A percentile compares a stretch with the other conserved stretches of the same genome.
Conservation (phyloP, 1,284 basidiomycete genomes). For the Marasmius tenuissimus region DNA sequence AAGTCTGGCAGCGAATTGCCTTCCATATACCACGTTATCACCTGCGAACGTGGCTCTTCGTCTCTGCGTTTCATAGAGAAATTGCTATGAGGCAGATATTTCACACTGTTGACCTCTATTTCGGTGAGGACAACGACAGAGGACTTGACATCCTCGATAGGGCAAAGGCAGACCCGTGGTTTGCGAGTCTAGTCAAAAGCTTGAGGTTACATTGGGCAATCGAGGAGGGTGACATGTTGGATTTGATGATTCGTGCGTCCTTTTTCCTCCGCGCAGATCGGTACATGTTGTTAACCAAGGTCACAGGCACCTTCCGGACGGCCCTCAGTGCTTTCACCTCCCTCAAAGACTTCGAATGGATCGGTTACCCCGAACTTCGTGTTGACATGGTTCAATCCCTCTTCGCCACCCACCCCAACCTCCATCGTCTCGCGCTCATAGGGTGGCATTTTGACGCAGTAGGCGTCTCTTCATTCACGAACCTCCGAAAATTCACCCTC, state of each 20-base stretch:
- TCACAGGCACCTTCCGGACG: constrained; percentile 54
- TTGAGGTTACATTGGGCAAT: constrained; percentile 65
- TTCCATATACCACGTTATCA: constrained; percentile 59
- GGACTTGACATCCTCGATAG: constrained; percentile 65
- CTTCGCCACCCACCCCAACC: constrained; percentile 47
- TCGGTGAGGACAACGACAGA: constrained; percentile 61
- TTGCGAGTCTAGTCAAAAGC: constrained; percentile 55
- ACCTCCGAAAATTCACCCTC: constrained; percentile 61
- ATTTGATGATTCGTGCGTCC: constrained; percentile 56
- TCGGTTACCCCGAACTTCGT: constrained; percentile 65
- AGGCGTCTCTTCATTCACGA: constrained; percentile 60
- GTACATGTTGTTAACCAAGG: neutral
- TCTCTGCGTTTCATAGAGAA: constrained; percentile 61
- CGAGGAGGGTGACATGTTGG: constrained; percentile 64
- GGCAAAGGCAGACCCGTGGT: constrained; percentile 57
- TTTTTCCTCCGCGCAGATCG: neutral
- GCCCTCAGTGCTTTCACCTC: constrained; percentile 60
- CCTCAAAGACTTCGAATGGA: constrained; percentile 67
- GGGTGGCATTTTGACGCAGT: constrained; percentile 71
- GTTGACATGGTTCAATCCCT: constrained; percentile 61
- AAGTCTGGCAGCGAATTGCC: constrained; percentile 69
- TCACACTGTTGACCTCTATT: constrained; percentile 62
- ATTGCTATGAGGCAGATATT: constrained; percentile 64
- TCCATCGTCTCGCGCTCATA: constrained; percentile 59
- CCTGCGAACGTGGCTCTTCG: constrained; percentile 63